Conservation (phyloP, 2,329 filamentous ascomycete genomes). For the Pseudocercospora fuligena region DNA sequence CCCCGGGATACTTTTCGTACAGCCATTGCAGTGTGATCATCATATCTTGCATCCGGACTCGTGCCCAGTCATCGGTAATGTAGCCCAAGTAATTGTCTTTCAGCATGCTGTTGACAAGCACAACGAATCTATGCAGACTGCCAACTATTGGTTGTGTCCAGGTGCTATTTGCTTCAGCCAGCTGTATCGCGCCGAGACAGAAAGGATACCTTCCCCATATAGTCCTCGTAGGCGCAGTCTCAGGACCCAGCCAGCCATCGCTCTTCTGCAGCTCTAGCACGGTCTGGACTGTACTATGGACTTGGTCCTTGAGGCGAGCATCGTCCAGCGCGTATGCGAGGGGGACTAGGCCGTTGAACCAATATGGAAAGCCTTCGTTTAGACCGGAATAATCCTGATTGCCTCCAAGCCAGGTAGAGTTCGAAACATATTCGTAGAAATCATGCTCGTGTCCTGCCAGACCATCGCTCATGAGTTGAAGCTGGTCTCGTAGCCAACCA, state of each 20-base stretch:
- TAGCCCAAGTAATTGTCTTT: constrained; percentile 58
- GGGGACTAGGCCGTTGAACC: constrained; percentile 63
- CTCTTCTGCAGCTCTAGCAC: constrained; percentile 55
- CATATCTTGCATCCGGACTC: constrained; percentile 50
- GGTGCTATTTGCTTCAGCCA: constrained; percentile 55
- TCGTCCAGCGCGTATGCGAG: constrained; percentile 59
- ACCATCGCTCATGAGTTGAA: constrained; percentile 55
- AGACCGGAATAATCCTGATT: constrained; percentile 57
- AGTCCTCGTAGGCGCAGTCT: constrained; percentile 50
- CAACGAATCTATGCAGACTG: constrained; percentile 57
- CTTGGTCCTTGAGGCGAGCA: constrained; percentile 55
- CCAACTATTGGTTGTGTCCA: constrained; percentile 52
- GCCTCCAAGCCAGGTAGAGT: constrained; percentile 59
- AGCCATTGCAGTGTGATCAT: constrained; percentile 56
- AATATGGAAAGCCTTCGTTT: constrained; percentile 63
- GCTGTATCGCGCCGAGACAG: constrained; percentile 56
- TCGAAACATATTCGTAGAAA: constrained; percentile 61
- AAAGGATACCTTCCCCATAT: constrained; percentile 61
- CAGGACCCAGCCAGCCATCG: constrained; percentile 65
- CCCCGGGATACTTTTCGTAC: constrained; percentile 50
- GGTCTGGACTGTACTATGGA: constrained; percentile 51
- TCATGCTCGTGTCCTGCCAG: constrained; percentile 60
- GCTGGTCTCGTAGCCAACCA: constrained; percentile 60
- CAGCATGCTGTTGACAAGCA: constrained; percentile 61
- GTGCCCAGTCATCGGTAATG: constrained; percentile 49